Evolutionary conservation across 2,329 filamentous ascomycete species (phyloP), one percentile per base, ranked within the genome.

Genomic region (Dryadomyces quercivorus): DNA sequence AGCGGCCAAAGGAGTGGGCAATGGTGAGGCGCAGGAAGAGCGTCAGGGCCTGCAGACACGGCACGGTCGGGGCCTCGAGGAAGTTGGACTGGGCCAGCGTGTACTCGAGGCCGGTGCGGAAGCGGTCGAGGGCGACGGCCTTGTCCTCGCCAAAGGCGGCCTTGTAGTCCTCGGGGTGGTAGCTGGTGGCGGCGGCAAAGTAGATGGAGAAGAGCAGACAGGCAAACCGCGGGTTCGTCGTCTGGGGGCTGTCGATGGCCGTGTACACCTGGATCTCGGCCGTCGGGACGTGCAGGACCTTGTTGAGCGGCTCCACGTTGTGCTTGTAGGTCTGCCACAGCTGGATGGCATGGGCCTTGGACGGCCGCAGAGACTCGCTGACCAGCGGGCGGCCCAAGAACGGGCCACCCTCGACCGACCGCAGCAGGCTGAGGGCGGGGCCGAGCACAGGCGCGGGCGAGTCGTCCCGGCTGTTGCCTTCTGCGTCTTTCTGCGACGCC

Each of bases 241-340:
- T 45, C 3, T 56, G 54, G 2, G 55, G 55, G 20, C 43, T 54
- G 51, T 58, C 50, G 31, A 62, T 59, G 16, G 59, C 59, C 8
- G 58, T 59, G 43, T 57, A 62, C 4, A 62, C 53, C 3, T 54
- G 46, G 2, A 58, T 40, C 51, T 63, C 56, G 8, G 52, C 43
- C 6, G 60, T 61, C 2, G 61, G 61, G 7, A 62, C 57, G 50
- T 63, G 61, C 13, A 63, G 12, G 4, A 60, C 15, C 36, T 61
- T 61, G 58, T 59, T 58, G 31, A 61, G 36, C 1, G 56, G 56
- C 46, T 61, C 57, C n/a, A 61, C 58, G 18, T 56, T 57, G 12
- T 59, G 53, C 15, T 60, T 36, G 31, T 56, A 63, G 34, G 47
- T 38, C 13, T 58, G 51, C 61, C 61, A 63, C 6, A 63, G 56